phyloP scores from a whole-genome alignment of 2,329 filamentous ascomycete species.

The Phialophora tarda region DNA sequence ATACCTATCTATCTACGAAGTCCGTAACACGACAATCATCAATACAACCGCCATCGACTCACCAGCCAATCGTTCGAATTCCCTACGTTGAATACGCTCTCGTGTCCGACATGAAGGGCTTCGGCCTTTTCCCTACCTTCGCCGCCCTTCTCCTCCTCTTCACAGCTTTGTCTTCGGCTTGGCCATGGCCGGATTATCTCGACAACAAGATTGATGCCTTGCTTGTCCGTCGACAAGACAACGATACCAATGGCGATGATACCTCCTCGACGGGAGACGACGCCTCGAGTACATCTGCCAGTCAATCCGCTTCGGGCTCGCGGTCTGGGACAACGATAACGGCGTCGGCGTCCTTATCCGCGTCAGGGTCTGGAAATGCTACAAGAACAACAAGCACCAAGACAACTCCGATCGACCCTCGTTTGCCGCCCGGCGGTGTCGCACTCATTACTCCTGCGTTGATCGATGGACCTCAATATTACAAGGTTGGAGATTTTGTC shows the following conservation, averaged over 20 bases:
- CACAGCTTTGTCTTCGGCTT: slow-evolving; percentile 40
- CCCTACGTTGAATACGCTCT: slow-evolving; percentile 7
- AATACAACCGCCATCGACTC: background rate
- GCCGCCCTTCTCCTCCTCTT: slow-evolving; percentile 39
- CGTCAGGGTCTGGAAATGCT: slow-evolving; percentile 24
- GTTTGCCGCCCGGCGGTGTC: slow-evolving; percentile 63
- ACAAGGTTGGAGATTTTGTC: slow-evolving; percentile 67
- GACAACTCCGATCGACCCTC: slow-evolving; percentile 58
- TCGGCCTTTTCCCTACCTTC: slow-evolving; percentile 33
- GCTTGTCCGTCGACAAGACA: slow-evolving; percentile 39
- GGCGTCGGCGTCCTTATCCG: slow-evolving; percentile 17
- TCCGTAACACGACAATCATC: slow-evolving; percentile 2
- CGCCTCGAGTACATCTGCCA: slow-evolving; percentile 22
- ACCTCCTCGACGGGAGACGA: slow-evolving; percentile 9
- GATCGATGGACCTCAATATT: slow-evolving; percentile 60
- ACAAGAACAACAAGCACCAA: slow-evolving; percentile 38
- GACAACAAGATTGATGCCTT: slow-evolving; percentile 35
- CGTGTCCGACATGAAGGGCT: slow-evolving; percentile 32
- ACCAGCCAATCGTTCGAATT: background rate
- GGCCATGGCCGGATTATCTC: slow-evolving; percentile 43
- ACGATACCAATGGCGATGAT: slow-evolving; percentile 9
- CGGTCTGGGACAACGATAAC: slow-evolving; percentile 20
- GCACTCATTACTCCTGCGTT: slow-evolving; percentile 65
- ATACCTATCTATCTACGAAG: background rate
- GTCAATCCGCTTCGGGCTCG: slow-evolving; percentile 19